Base-by-base conservation (phyloP, 208 protist genomes). In the Crithidia brevicula region DNA sequence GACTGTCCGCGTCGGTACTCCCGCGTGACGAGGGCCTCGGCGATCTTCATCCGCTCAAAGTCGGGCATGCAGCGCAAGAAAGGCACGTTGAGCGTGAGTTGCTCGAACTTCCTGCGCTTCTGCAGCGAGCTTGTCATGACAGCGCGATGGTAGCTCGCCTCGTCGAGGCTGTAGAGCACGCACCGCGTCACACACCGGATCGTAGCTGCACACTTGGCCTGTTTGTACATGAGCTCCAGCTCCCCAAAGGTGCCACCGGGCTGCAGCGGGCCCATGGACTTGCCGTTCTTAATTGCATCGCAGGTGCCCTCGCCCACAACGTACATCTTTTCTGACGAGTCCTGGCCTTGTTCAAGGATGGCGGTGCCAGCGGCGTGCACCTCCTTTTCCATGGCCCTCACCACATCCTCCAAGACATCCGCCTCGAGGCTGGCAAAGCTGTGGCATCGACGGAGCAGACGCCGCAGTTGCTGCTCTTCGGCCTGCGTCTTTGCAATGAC, bases 181-280 rank as follows among this genome's bases (percentile, higher is more conserved):
- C 85, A 92, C 34, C 81, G 73, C 42, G 90, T 94, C 11, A 92
- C 83, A 51, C 86, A 85, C 38, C 85, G 82, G 30, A 97, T 81
- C 5, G 93, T 96, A 10, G 89, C 89, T 20, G 84, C 82, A 67
- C 86, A 91, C 71, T 76, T 79, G 20, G 83, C 75, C 45, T 89
- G 88, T 64, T 89, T 84, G 77, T 94, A 96, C 89, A 97, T 95
- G 66, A 97, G 50, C 79, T 94, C 90, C 15, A 96, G 68, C 46
- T 93, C 89, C 0, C 91, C 93, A 65, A 97, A 96, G 16, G 79
- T 85, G 28, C 68, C 78, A 16, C 93, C 93, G 11, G 68, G 64
- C 65, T 74, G 57, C 42, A 94, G 54, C 40, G 79, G 72, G 46
- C 74, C 77, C 23, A 96, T 70, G 15, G 74, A 45, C 64, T 81